Conservation (phyloP, 148 eudicot species). For the Rhododendron mucronatum region DNA sequence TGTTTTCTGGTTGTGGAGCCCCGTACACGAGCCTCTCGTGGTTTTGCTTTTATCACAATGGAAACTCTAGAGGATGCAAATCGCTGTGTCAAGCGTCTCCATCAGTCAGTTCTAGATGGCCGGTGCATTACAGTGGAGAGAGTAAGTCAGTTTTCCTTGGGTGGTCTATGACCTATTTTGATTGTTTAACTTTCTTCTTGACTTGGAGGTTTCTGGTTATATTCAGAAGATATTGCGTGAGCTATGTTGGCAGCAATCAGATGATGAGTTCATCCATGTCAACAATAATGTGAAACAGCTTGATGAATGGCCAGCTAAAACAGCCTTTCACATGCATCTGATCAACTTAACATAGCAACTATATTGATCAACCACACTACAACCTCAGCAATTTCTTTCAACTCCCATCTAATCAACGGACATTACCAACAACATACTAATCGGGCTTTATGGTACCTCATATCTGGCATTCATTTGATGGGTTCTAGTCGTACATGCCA, state of each 20-base stretch:
- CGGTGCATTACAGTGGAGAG: constrained; percentile 95
- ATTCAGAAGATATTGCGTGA: constrained; percentile 90
- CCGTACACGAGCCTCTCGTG: constrained; percentile 82
- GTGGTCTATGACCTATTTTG: constrained; percentile 23
- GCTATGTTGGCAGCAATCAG: constrained; percentile 98
- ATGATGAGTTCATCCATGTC: constrained; percentile 83
- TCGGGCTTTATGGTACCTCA: constrained; percentile 88
- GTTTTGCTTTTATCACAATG: constrained; percentile 92
- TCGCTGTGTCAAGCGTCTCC: constrained; percentile 71
- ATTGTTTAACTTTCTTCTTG: constrained; percentile 43
- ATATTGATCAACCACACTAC: constrained; percentile 95
- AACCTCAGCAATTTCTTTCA: constrained; percentile 87
- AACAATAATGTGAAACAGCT: constrained; percentile 73
- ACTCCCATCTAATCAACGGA: constrained; percentile 97
- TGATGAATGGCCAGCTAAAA: constrained; percentile 93
- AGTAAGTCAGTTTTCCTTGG: constrained; percentile 41
- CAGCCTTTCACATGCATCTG: constrained; percentile 84
- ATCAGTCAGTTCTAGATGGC: constrained; percentile 89
- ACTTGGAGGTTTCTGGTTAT: constrained; percentile 90
- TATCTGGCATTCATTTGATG: constrained; percentile 46
- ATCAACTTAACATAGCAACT: constrained; percentile 88
- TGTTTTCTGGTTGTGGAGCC: constrained; percentile 92
- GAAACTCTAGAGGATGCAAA: constrained; percentile 74
- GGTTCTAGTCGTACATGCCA: constrained; percentile 32
- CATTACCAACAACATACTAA: constrained; percentile 75